These are phyloP conservation scores for Penicillium sp. DNA, from an alignment of 2,329 filamentous ascomycete genomes.

Conservation along the genomic window DNA sequence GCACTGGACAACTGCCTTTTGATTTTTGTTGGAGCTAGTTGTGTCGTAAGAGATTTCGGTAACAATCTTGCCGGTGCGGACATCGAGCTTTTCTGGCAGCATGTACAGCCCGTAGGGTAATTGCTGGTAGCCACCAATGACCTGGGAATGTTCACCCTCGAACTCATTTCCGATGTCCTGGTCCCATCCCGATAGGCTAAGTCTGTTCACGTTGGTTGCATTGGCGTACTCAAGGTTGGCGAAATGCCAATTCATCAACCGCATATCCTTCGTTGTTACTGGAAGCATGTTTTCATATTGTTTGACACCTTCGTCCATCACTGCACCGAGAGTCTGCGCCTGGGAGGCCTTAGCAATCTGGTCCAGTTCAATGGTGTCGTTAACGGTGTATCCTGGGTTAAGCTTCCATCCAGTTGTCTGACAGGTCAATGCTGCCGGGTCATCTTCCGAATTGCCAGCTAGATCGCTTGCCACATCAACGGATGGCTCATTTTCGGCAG, in stretches of 20 bases:
- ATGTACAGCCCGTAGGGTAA: conserved; percentile 83
- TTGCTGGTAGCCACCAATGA: conserved; percentile 90
- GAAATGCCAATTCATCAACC: conserved; percentile 95
- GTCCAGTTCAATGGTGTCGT: conserved; percentile 70
- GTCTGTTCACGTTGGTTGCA: conserved; percentile 78
- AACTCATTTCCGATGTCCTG: conserved; percentile 98
- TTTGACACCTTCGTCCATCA: conserved; percentile 84
- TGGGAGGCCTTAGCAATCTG: conserved; percentile 59
- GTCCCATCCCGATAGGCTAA: conserved; percentile 91
- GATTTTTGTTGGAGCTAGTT: conserved; percentile 39
- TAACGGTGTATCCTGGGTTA: conserved; percentile 61
- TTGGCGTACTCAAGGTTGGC: conserved; percentile 98
- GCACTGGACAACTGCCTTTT: conserved; percentile 66
- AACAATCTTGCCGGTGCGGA: conserved; percentile 72
- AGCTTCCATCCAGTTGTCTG: conserved; percentile 80
- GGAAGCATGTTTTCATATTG: conserved; percentile 85
- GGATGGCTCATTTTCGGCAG: conserved; percentile 52
- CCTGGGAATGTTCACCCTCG: conserved; percentile 89
- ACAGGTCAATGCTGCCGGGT: conserved; percentile 74
- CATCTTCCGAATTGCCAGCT: conserved; percentile 62
- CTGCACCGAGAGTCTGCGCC: conserved; percentile 78
- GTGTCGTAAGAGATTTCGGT: conserved; percentile 67
- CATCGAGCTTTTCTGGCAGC: conserved; percentile 72
- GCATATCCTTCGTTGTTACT: conserved; percentile 79
- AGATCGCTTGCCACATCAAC: conserved; percentile 55